Evolutionary conservation across 2,329 filamentous ascomycete species (phyloP).

Genomic region (Colletotrichum zoysiae): DNA sequence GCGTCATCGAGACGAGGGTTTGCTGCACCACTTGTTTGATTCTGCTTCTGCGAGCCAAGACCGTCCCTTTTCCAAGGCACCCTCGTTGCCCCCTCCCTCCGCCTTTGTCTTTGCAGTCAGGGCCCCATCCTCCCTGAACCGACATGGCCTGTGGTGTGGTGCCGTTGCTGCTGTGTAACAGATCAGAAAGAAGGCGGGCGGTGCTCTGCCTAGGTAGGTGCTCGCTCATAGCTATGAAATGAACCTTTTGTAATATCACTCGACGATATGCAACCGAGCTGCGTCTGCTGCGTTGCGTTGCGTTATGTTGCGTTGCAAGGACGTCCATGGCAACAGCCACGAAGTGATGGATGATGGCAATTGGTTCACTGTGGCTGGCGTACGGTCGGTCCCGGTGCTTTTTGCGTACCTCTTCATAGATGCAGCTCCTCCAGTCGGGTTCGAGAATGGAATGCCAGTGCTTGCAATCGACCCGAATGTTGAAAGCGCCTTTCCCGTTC

Average conservation of each 20-base stretch:
- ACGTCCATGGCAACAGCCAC: no score
- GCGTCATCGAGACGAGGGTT: constrained; percentile 38
- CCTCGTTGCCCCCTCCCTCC: neutral
- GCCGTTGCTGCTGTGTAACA: neutral
- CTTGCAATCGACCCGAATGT: constrained; percentile 13
- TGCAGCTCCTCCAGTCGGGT: constrained; percentile 14
- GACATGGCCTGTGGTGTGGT: constrained; percentile 10
- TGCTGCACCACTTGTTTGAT: constrained; percentile 24
- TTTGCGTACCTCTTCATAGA: no score
- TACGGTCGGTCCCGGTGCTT: no score
- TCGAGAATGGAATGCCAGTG: neutral
- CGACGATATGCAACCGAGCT: no score
- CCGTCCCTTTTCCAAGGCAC: constrained; percentile 30
- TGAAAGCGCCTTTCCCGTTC: constrained; percentile 12
- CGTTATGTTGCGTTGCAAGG: no score
- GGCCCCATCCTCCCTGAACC: neutral
- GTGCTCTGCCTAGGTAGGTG: no score
- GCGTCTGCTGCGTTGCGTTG: no score
- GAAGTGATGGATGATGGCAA: no score
- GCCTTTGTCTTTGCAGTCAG: neutral
- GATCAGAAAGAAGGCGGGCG: neutral
- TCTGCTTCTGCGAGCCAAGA: constrained; percentile 37
- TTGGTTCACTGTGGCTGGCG: no score
- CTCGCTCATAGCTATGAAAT: neutral
- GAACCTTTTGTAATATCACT: neutral